Percentiles rank a stretch among this genome's conserved stretches.
Conservation (phyloP, 257 asterid species). For the Gynochthodes officinalis region DNA sequence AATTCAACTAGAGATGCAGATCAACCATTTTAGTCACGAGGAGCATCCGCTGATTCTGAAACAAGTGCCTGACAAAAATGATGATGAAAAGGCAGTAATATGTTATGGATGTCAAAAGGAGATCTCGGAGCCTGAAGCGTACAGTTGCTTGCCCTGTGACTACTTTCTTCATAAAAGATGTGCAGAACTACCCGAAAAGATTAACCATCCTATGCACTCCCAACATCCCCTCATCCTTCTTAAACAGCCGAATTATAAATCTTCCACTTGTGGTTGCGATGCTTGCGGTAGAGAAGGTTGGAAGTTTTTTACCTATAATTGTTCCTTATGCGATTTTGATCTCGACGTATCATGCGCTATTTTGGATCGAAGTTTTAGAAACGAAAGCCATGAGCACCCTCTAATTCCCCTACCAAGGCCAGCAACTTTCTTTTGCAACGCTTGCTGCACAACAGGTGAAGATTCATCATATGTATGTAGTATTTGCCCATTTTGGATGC, state of each 20-base stretch:
- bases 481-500: constrained; percentile 6
- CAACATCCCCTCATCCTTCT: not conserved
- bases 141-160: not conserved
- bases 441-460: not conserved
- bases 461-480: not conserved
- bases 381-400: not conserved
- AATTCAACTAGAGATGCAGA: too few species aligned
- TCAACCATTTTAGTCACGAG: too few species aligned
- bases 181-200: not conserved
- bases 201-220: constrained; percentile 1
- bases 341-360: not conserved
- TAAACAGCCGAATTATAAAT: not conserved
- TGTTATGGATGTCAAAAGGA: not conserved
- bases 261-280: not conserved
- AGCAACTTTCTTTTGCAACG: not conserved
- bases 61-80: too few species aligned
- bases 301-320: not conserved
- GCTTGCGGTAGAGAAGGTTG: fast-evolving
- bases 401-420: not conserved
- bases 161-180: not conserved
- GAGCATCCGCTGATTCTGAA: too few species aligned
- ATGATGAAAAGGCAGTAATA: not conserved
- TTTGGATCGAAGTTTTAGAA: not conserved
- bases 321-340: not conserved
- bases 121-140: not conserved